Evolutionary conservation across 345 rosid genomes (phyloP), one percentile per base, ranked within the genome.

Genomic region (Carallia brachiata): DNA sequence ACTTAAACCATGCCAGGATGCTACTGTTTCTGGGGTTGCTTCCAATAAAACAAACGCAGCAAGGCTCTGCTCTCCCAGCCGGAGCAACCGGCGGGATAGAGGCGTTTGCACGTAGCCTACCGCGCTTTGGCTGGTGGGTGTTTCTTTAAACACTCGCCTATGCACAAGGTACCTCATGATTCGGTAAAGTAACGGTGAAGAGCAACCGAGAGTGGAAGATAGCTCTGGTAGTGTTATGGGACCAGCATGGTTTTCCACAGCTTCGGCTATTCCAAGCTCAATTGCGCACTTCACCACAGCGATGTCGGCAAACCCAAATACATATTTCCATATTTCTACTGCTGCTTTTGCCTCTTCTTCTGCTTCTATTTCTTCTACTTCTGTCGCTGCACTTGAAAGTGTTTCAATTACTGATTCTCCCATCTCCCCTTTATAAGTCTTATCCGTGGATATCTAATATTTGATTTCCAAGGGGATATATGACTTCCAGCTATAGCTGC

Each of bases 251-350:
- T 79, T 75, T 66, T 84, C 85, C 4, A 92, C 70, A 52, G 82
- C 88, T 10, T 90, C 95, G 4, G 93, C 83, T 61, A 90, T 82
- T 47, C 87, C 87, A 6, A 90, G 90, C 65, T 93, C 92, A 36
- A 89, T 82, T 65, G 92, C 96, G 72, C 98, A 90, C 73, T 87
- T 93, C 27, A 85, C 86, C 16, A 74, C 92, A 39, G 92, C 93
- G 53, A 78, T 75, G 6, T 86, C 83, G 5, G 76, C 63, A 68
- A 80, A 84, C 4, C 96, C 95, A 4, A 89, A 77, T 23, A 68
- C 63, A 73, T 82, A 86, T 13, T 64, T 85, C 93, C 90, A 89
- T 18, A 84, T 73, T 36, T 89, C 87, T 23, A 82, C 65, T 61
- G 75, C 77, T 36, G 88, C 91, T 62, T 52, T 37, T 23, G 64